phyloP scores from a whole-genome alignment of 768 basidiomycete species.

The Rhodotorula taiwanensis region DNA sequence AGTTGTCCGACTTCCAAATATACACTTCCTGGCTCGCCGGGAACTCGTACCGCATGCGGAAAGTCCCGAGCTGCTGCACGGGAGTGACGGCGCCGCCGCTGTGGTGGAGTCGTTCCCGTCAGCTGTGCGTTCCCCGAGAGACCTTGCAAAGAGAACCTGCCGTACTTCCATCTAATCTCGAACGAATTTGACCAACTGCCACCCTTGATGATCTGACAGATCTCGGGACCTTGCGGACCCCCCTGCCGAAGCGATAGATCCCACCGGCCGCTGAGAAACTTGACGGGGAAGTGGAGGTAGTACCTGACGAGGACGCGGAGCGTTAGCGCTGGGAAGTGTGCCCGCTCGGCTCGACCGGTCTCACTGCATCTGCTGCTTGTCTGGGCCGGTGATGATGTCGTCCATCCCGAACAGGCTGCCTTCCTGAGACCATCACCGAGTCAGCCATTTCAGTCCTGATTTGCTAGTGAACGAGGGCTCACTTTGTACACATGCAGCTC shows the following conservation, averaged over 20 bases:
- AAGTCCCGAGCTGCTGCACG: neutral
- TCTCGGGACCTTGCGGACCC: neutral
- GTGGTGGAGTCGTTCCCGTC: too few species aligned
- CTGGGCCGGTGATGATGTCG: constrained; percentile 15
- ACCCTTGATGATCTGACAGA: constrained; percentile 1
- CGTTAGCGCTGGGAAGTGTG: too few species aligned
- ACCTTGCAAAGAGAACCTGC: neutral
- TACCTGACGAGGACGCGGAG: neutral
- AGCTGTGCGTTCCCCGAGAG: too few species aligned
- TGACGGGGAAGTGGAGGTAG: constrained; percentile 12
- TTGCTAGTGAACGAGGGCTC: neutral
- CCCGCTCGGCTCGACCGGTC: too few species aligned
- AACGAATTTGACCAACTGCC: neutral
- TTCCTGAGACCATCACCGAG: neutral
- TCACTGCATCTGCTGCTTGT: constrained; percentile 3
- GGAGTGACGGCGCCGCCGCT: neutral
- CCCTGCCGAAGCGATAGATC: neutral
- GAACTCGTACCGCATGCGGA: neutral
- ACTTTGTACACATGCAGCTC: neutral
- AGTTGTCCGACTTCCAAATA: neutral
- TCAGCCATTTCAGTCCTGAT: neutral
- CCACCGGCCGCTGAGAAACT: neutral
- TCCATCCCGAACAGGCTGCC: neutral
- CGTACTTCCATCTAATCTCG: neutral
- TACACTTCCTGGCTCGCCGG: neutral